A percentile compares a stretch with the other conserved stretches of the same genome.
Conservation (phyloP, 495 filamentous ascomycete species). For the Hypoxylon fuscum region DNA sequence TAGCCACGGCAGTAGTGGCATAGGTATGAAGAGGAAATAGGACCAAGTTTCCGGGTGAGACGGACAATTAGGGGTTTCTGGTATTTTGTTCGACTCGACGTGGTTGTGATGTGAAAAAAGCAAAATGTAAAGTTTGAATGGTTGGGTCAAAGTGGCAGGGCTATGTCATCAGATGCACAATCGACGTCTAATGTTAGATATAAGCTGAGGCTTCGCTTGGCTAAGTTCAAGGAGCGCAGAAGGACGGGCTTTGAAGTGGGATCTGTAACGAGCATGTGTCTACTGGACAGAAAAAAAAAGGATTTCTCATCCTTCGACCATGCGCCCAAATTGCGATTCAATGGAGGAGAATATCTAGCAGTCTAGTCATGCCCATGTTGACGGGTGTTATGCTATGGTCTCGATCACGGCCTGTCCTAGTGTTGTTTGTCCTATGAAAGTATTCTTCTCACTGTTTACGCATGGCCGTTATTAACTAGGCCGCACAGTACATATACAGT, state of each 20-base stretch:
- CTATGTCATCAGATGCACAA: slow-evolving; percentile 21
- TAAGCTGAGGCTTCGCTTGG: slow-evolving; percentile 12
- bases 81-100: slow-evolving; percentile 12
- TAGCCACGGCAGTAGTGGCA: neutral
- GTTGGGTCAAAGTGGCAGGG: slow-evolving; percentile 1
- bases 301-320: slow-evolving; percentile 11
- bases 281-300: neutral
- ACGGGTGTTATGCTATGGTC: slow-evolving; percentile 19
- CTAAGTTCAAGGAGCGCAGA: slow-evolving; percentile 10
- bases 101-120: neutral
- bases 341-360: slow-evolving; percentile 14
- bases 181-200: slow-evolving; percentile 8
- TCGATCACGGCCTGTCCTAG: slow-evolving; percentile 20
- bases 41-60: neutral
- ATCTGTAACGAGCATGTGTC: neutral
- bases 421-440: slow-evolving; percentile 24
- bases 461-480: neutral
- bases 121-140: neutral
- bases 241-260: slow-evolving; percentile 1
- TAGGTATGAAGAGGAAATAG: no score
- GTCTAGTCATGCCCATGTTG: slow-evolving; percentile 23
- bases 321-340: slow-evolving; percentile 12
- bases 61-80: slow-evolving; percentile 3
- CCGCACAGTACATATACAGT: neutral
- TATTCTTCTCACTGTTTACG: slow-evolving; percentile 23